Evolutionary conservation across 768 basidiomycete genomes (phyloP).

Genomic region (Podaxis mareebaensis): DNA sequence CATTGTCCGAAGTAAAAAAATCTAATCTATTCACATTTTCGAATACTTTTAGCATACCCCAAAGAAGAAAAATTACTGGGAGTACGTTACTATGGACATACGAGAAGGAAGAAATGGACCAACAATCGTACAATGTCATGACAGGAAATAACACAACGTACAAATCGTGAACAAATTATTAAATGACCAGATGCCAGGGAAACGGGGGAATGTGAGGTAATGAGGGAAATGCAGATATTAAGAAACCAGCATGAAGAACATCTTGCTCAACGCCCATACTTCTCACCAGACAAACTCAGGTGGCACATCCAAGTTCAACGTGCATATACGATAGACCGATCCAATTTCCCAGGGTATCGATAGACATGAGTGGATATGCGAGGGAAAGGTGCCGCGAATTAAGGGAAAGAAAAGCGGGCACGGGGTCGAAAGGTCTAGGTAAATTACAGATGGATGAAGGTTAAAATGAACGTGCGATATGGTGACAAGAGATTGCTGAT

Average conservation of each 20-base stretch:
- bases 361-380: slow-evolving; percentile 15
- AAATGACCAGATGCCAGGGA: slow-evolving; percentile 2
- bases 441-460: slow-evolving; percentile 10
- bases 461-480: slow-evolving; percentile 13
- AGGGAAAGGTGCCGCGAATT: slow-evolving; percentile 9
- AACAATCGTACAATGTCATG: slow-evolving; percentile 12
- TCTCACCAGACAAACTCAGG: neutral
- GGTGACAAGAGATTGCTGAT: slow-evolving; percentile 13
- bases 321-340: slow-evolving; percentile 12
- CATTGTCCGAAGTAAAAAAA: neutral
- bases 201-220: neutral
- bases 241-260: neutral
- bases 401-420: neutral
- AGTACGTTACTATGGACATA: slow-evolving; percentile 11
- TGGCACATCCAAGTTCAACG: slow-evolving; percentile 5
- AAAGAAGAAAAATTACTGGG: slow-evolving; percentile 1
- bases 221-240: neutral
- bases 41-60: slow-evolving; percentile 7
- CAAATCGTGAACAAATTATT: slow-evolving; percentile 10
- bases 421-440: slow-evolving; percentile 9
- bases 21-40: slow-evolving; percentile 12
- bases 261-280: neutral
- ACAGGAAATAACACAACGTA: slow-evolving; percentile 10
- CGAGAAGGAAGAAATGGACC: slow-evolving; percentile 1
- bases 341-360: slow-evolving; percentile 16